These are phyloP conservation scores for Lentinula boryana DNA, from an alignment of 768 basidiomycete species.

Conservation along the genomic window DNA sequence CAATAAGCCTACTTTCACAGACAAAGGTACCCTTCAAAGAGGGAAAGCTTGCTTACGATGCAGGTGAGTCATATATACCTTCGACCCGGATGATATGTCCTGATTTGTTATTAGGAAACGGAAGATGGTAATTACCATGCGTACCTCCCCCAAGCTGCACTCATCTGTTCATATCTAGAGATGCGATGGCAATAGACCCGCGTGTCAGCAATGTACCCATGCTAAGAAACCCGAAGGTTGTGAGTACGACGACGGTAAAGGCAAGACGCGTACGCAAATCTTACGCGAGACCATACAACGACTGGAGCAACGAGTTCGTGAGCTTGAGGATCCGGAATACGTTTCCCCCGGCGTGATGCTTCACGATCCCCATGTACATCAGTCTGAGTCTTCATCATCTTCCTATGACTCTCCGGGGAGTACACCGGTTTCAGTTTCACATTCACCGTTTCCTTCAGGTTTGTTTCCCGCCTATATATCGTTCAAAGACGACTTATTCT, in stretches of 20 bases:
- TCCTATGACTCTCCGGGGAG: slow-evolving; percentile 48
- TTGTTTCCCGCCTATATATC: slow-evolving; percentile 10
- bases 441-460: slow-evolving; percentile 58
- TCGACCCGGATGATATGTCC: neutral
- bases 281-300: slow-evolving; percentile 72
- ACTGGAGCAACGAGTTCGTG: slow-evolving; percentile 64
- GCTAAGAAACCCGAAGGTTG: slow-evolving; percentile 73
- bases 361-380: slow-evolving; percentile 57
- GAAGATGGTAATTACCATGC: slow-evolving; percentile 48
- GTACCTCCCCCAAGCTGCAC: slow-evolving; percentile 3
- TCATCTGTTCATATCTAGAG: slow-evolving; percentile 36
- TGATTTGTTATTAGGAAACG: slow-evolving; percentile 42
- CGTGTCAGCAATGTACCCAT: slow-evolving; percentile 72
- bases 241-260: slow-evolving; percentile 82
- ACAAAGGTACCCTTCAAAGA: slow-evolving; percentile 48
- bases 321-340: slow-evolving; percentile 73
- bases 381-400: slow-evolving; percentile 51
- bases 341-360: slow-evolving; percentile 61
- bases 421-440: slow-evolving; percentile 44
- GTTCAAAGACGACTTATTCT: slow-evolving; percentile 6
- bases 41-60: slow-evolving; percentile 71
- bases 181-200: slow-evolving; percentile 72
- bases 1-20: slow-evolving; percentile 33
- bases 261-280: slow-evolving; percentile 75
- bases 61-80: slow-evolving; percentile 37